Base-by-base conservation (phyloP, 768 basidiomycete genomes). In the Mycena haematopus region DNA sequence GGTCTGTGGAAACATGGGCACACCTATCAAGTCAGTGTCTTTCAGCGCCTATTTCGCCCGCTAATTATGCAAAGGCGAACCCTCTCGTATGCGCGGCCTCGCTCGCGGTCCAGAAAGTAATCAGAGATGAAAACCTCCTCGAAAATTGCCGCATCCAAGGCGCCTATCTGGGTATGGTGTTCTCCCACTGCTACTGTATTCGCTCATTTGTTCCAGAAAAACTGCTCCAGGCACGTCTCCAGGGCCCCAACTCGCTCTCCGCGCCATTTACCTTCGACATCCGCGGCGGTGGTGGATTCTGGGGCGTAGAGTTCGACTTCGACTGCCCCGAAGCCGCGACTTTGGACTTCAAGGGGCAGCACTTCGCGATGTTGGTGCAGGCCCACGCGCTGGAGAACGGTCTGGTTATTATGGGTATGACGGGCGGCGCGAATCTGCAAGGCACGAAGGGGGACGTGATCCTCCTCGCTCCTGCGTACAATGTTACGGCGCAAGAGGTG, bases 1-100 rank as follows among this genome's bases (percentile, higher is more conserved):
- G 91, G 91, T 29, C 75, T 89, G 61, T 87, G 89, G 82, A 91
- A 92, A 71, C 91, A 93, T 73, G 93, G 92, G 0, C 92, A 94
- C 74, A 93, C 92, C 3, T 94, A 93, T 71, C 91, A 92, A 80
- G 91, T 84, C 70, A 17, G 72, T 62, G 9, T 13, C 7, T 24
- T n/a, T 35, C 15, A 31, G 19, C 29, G 33, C 19, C n/a, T 46
- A 31, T 17, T 22, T 22, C 33, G 13, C 19, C 44, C 11, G 52
- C 27, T 44, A 29, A 51, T 35, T 46, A 25, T 29, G 24, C 33
- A 40, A 54, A 92, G 86, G 86, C 84, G 10, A 86, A 92, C 73
- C 92, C 92, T 3, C 69, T 93, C 56, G 82, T 88, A 0, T 93
- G 91, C 68, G 89, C 89, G 11, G 92, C 91, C 21, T 81, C 92